Conservation (phyloP, 768 basidiomycete species). For the Lepiota brunneoincarnata region DNA sequence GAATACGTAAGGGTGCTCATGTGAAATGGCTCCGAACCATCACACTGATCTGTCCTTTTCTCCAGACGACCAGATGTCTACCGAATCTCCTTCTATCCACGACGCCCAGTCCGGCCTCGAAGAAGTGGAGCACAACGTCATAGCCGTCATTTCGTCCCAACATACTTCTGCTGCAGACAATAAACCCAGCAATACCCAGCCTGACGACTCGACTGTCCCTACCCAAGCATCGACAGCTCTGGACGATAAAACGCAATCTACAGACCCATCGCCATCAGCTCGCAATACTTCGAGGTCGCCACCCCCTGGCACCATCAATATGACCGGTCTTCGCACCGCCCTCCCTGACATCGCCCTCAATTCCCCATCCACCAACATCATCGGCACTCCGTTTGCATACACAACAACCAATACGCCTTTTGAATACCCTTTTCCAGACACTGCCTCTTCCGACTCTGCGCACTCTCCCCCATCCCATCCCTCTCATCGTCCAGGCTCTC, state of each 20-base stretch:
- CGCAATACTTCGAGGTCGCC: slow-evolving; percentile 7
- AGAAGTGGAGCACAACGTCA: slow-evolving; percentile 4
- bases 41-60: slow-evolving; percentile 6
- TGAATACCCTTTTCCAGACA: slow-evolving; percentile 30
- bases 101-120: neutral
- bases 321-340: slow-evolving; percentile 18
- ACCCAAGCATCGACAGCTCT: neutral
- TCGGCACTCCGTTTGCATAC: slow-evolving; percentile 27
- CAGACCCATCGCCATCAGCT: slow-evolving; percentile 1
- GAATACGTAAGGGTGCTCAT: slow-evolving; percentile 1
- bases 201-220: neutral
- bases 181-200: neutral
- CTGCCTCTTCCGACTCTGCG: slow-evolving; percentile 9
- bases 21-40: slow-evolving; percentile 9
- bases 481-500: slow-evolving; percentile 7
- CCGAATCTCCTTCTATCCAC: slow-evolving; percentile 1
- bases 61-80: slow-evolving; percentile 9
- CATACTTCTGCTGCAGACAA: neutral
- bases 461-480: slow-evolving; percentile 11
- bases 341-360: slow-evolving; percentile 25
- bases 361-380: slow-evolving; percentile 24
- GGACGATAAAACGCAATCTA: neutral
- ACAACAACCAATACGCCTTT: slow-evolving; percentile 19
- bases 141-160: neutral
- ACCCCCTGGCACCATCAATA: slow-evolving; percentile 15